Evolutionary conservation across 257 asterid genomes (phyloP).

Genomic region (Haberlea rhodopensis): DNA sequence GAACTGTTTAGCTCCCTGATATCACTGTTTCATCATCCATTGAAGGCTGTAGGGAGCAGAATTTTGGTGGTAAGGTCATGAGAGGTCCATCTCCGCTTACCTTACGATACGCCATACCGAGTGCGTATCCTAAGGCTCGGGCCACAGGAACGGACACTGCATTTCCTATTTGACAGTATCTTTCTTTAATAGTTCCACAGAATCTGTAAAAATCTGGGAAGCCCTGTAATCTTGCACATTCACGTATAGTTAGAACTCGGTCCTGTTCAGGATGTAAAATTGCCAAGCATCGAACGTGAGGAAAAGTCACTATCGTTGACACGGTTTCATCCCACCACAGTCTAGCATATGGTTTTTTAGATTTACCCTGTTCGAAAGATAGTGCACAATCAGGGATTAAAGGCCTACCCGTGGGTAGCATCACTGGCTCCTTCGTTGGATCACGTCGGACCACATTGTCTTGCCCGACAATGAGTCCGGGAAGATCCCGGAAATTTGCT

Average conservation of each 20-base stretch:
- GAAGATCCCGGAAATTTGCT: constrained; percentile 73
- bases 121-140: constrained; percentile 66
- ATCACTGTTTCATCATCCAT: constrained; percentile 32
- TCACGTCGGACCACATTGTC: constrained; percentile 70
- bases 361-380: constrained; percentile 56
- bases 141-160: constrained; percentile 82
- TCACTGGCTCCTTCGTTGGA: constrained; percentile 40
- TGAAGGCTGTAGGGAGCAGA: constrained; percentile 37
- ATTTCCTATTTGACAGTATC: constrained; percentile 82
- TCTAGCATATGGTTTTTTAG: constrained; percentile 69
- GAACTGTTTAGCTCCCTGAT: constrained; percentile 21
- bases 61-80: constrained; percentile 56
- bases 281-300: constrained; percentile 43
- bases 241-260: constrained; percentile 67
- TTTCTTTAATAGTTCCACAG: constrained; percentile 54
- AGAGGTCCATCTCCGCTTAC: constrained; percentile 54
- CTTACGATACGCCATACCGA: constrained; percentile 68
- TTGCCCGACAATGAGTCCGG: constrained; percentile 61
- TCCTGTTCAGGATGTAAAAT: constrained; percentile 89
- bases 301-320: constrained; percentile 69
- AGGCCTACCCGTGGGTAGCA: constrained; percentile 70
- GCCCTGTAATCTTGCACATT: constrained; percentile 84
- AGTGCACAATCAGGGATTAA: constrained; percentile 59
- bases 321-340: constrained; percentile 97
- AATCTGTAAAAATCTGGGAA: constrained; percentile 82